phyloP scores from a whole-genome alignment of 169 alveolate genomes.

The Eimeria necatrix region DNA sequence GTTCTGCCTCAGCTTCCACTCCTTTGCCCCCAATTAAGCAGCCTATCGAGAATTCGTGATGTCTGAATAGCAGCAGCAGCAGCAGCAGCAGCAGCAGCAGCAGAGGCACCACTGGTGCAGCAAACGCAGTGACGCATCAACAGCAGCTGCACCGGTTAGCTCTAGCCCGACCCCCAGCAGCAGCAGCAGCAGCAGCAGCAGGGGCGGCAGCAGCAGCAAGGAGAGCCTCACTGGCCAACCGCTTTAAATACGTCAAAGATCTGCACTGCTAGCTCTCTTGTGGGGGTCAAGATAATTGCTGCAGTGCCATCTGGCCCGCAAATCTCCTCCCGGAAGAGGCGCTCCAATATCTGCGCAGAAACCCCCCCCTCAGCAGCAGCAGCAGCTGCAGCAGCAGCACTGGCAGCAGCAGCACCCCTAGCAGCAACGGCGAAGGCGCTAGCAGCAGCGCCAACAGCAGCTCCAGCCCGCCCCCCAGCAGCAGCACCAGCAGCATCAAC shows the following conservation, averaged over 20 bases:
- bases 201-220: slow-evolving; percentile 7
- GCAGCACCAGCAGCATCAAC: not conserved
- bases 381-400: slow-evolving; percentile 48
- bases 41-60: slow-evolving; percentile 94
- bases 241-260: slow-evolving; percentile 93
- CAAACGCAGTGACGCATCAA: not conserved
- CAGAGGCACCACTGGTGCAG: not conserved
- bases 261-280: slow-evolving; percentile 96
- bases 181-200: slow-evolving; percentile 33
- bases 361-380: slow-evolving; percentile 29
- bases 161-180: not conserved
- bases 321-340: slow-evolving; percentile 91
- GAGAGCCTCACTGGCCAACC: slow-evolving; percentile 32
- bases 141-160: slow-evolving; percentile 21
- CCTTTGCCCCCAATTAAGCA: slow-evolving; percentile 96
- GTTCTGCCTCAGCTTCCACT: slow-evolving; percentile 91
- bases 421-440: not conserved
- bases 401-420: not conserved
- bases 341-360: slow-evolving; percentile 87
- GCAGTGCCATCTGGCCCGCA: slow-evolving; percentile 90
- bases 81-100: slow-evolving; percentile 39
- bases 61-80: slow-evolving; percentile 81
- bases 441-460: slow-evolving; percentile 24
- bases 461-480: not conserved
- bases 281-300: slow-evolving; percentile 94